phyloP scores from a whole-genome alignment of 2,329 filamentous ascomycete species.

The Cladosporium velox region DNA sequence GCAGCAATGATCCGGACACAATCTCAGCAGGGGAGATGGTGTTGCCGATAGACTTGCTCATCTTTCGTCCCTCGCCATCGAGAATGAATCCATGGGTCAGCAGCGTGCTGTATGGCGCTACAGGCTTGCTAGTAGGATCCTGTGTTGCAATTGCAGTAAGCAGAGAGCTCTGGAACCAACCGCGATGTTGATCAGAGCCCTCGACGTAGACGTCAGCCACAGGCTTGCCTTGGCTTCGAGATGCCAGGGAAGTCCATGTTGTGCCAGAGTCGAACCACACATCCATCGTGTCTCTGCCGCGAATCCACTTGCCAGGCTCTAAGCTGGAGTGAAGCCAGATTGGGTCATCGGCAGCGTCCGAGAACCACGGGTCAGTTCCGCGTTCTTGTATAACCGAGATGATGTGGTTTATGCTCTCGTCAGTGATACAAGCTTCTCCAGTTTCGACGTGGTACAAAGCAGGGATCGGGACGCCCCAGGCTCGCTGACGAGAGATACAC shows the following conservation, averaged over 20 bases:
- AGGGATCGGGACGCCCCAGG: conserved; percentile 96
- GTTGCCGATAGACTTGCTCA: conserved; percentile 97
- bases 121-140: conserved; percentile 40
- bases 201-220: conserved; percentile 86
- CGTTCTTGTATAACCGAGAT: conserved; percentile 74
- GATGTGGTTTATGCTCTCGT: conserved; percentile 79
- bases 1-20: conserved; percentile 76
- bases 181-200: conserved; percentile 92
- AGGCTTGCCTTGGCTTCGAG: conserved; percentile 42
- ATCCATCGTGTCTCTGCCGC: conserved; percentile 95
- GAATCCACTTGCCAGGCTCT: conserved; percentile 59
- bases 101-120: conserved; percentile 81
- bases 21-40: conserved; percentile 78
- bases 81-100: conserved; percentile 95
- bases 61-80: conserved; percentile 88
- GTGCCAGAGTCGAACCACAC: conserved; percentile 99
- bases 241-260: conserved; percentile 70
- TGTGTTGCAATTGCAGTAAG: conserved; percentile 77
- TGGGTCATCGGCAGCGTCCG: conserved; percentile 71
- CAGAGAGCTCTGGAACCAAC: conserved; percentile 97
- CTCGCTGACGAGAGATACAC: conserved; percentile 95
- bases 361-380: conserved; percentile 94
- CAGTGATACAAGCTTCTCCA: conserved; percentile 70
- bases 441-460: conserved; percentile 72
- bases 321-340: conserved; percentile 74